Conservation (phyloP, 2,329 filamentous ascomycete genomes). For the Ophiognomonia clavigignenti-juglandacearum region DNA sequence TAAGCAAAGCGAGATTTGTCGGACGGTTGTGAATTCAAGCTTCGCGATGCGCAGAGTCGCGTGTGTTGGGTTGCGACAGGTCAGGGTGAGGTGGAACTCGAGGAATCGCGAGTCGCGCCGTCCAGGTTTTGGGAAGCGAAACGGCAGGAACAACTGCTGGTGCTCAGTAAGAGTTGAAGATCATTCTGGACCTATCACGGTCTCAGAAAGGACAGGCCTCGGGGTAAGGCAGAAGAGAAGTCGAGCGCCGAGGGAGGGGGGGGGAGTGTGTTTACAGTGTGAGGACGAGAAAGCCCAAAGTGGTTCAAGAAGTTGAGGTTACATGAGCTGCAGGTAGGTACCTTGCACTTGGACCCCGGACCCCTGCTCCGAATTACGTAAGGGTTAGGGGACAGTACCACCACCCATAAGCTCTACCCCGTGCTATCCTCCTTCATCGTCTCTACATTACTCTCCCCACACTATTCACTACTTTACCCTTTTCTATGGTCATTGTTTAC, state of each 20-base stretch:
- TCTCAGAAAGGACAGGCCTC: not conserved
- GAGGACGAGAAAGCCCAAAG: not conserved
- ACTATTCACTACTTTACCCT: too few relatives aligned
- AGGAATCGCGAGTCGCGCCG: conserved; percentile 1
- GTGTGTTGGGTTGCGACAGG: not conserved
- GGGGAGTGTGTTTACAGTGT: not conserved
- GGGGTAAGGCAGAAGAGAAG: not conserved
- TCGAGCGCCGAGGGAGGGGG: not conserved
- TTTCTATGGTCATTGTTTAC: too few relatives aligned
- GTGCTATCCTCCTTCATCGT: too few relatives aligned
- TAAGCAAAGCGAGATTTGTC: conserved; percentile 27
- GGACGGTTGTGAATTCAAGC: not conserved
- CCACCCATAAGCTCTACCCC: too few relatives aligned
- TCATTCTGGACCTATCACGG: conserved; percentile 3
- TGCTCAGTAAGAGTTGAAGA: conserved; percentile 2
- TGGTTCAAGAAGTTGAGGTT: too few relatives aligned
- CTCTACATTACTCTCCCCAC: too few relatives aligned
- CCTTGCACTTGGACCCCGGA: too few relatives aligned
- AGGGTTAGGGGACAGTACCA: too few relatives aligned
- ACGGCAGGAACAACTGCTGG: not conserved
- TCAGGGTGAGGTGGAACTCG: not conserved
- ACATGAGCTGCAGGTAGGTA: too few relatives aligned
- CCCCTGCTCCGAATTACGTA: too few relatives aligned
- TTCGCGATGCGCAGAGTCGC: not conserved
- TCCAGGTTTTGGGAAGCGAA: not conserved